Evolutionary conservation across 2,329 filamentous ascomycete species (phyloP).

Genomic region (Mariannaea sp.): DNA sequence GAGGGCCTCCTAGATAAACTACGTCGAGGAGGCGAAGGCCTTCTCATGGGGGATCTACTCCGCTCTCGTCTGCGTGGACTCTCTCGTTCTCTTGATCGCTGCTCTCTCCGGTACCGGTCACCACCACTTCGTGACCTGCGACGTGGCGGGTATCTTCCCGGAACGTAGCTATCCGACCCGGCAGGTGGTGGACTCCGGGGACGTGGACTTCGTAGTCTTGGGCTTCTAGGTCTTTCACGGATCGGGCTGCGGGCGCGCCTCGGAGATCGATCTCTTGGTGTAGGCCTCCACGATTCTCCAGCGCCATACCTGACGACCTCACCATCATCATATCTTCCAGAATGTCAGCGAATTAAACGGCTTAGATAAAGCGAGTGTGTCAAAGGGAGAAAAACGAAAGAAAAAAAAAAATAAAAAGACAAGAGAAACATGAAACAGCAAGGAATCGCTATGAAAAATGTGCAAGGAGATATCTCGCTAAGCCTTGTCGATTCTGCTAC

Average conservation of each 20-base stretch:
- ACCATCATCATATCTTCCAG: conserved; percentile 62
- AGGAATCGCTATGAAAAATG: background rate
- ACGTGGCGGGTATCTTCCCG: conserved; percentile 49
- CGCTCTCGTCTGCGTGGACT: conserved; percentile 46
- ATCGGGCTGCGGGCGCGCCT: conserved; percentile 42
- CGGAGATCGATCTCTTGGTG: conserved; percentile 56
- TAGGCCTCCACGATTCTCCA: conserved; percentile 65
- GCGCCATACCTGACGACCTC: conserved; percentile 66
- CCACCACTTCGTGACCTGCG: conserved; percentile 49
- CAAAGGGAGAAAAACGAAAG: conserved; percentile 12
- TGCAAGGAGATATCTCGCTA: background rate
- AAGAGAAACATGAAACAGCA: background rate
- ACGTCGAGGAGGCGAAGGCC: conserved; percentile 46
- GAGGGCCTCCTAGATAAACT: conserved; percentile 46
- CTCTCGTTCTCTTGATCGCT: conserved; percentile 48
- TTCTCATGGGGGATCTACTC: conserved; percentile 44
- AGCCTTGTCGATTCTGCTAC: background rate
- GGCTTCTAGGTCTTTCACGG: conserved; percentile 41
- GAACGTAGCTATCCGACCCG: conserved; percentile 53
- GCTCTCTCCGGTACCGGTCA: conserved; percentile 49
- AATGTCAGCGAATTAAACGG: conserved; percentile 19
- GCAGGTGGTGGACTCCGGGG: conserved; percentile 45
- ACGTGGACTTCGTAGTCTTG: conserved; percentile 47
- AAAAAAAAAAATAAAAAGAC: conserved; percentile 1
- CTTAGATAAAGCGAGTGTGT: background rate